Conservation (phyloP, 2,329 filamentous ascomycete genomes). For the Fusarium secorum region DNA sequence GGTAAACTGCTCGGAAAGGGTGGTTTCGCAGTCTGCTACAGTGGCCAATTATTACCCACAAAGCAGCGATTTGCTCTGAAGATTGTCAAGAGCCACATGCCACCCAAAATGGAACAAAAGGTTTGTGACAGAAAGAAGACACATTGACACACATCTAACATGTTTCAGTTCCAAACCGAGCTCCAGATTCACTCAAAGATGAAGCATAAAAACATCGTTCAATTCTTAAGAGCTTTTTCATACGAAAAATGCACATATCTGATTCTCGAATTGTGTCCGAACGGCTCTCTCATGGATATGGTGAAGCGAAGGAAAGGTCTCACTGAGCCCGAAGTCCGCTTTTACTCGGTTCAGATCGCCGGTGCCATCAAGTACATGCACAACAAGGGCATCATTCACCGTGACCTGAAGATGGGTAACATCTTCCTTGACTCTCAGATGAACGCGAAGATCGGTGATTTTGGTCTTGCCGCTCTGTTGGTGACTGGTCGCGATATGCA, state of each 20-base stretch:
- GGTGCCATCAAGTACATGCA: conserved; percentile 99
- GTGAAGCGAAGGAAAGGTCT: conserved; percentile 90
- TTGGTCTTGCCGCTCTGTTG: conserved; percentile 90
- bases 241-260: conserved; percentile 91
- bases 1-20: conserved; percentile 80
- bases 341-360: conserved; percentile 93
- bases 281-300: conserved; percentile 97
- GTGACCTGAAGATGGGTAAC: conserved; percentile 97
- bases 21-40: conserved; percentile 83
- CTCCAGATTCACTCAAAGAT: conserved; percentile 99
- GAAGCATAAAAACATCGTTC: conserved; percentile 93
- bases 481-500: conserved; percentile 91
- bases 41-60: conserved; percentile 71
- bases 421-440: conserved; percentile 93
- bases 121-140: conserved; percentile 52
- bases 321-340: conserved; percentile 91
- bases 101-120: conserved; percentile 84
- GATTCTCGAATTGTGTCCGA: conserved; percentile 91
- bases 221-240: conserved; percentile 93
- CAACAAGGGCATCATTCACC: conserved; percentile 92
- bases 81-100: conserved; percentile 85
- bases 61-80: conserved; percentile 78
- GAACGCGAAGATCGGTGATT: conserved; percentile 98
- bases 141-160: conserved; percentile 22
- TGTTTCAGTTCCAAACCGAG: conserved; percentile 73